Conservation (phyloP, 192 early-diverging fungal genomes). For the Entrophospora sp. region DNA sequence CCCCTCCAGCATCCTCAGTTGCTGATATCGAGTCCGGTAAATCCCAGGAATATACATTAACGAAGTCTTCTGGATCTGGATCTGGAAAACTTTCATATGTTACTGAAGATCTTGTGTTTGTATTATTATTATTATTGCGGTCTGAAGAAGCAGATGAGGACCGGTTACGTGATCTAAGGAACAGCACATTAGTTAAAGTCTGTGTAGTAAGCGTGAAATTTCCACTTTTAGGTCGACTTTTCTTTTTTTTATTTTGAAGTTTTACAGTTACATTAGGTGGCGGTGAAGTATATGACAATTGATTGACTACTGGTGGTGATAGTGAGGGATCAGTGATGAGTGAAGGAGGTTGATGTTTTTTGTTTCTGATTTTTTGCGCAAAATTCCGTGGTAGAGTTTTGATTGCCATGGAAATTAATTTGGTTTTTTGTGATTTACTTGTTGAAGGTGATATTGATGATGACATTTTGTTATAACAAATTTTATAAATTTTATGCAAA, state of each 20-base stretch:
- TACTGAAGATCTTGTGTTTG: neutral
- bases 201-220: neutral
- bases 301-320: neutral
- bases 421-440: no score
- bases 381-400: no score
- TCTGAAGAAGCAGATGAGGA: neutral
- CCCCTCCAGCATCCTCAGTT: conserved; percentile 13
- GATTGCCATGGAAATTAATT: no score
- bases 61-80: conserved; percentile 9
- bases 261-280: neutral
- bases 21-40: conserved; percentile 9
- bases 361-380: no score
- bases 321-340: neutral
- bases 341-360: neutral
- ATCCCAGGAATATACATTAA: conserved; percentile 13
- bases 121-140: neutral
- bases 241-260: neutral
- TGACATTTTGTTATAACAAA: no score
- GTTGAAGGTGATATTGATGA: no score
- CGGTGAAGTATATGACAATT: neutral
- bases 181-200: neutral
- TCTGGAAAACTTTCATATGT: conserved; percentile 18
- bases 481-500: no score
- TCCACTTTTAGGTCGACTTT: neutral
- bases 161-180: neutral